Evolutionary conservation across 805 yeast genomes (phyloP).

Genomic region (Ogataea ramenticola): DNA sequence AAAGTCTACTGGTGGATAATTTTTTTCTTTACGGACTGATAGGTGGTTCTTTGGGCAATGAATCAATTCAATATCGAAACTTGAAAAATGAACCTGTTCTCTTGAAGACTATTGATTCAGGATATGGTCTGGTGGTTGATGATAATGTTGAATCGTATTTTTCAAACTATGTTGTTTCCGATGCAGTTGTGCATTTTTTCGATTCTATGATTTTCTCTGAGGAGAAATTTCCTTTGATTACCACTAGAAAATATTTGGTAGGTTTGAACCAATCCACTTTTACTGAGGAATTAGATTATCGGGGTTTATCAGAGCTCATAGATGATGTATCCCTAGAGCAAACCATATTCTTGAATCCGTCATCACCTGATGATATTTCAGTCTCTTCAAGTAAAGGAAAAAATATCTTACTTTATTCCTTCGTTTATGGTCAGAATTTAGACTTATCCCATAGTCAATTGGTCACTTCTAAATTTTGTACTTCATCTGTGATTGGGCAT

Average conservation of each 20-base stretch:
- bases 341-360: slow-evolving; percentile 27
- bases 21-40: slow-evolving; percentile 32
- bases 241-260: slow-evolving; percentile 49
- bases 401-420: slow-evolving; percentile 52
- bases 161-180: slow-evolving; percentile 36
- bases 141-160: slow-evolving; percentile 22
- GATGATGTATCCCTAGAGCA: slow-evolving; percentile 44
- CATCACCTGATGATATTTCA: slow-evolving; percentile 24
- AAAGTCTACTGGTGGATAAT: slow-evolving; percentile 20
- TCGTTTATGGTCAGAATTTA: slow-evolving; percentile 38
- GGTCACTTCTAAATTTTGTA: slow-evolving; percentile 45
- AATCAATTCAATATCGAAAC: slow-evolving; percentile 12
- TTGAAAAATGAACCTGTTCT: slow-evolving; percentile 19
- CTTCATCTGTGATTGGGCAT: slow-evolving; percentile 48
- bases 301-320: slow-evolving; percentile 48
- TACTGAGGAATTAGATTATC: slow-evolving; percentile 62
- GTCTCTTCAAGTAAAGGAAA: slow-evolving; percentile 12
- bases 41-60: slow-evolving; percentile 33
- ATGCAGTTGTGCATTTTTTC: slow-evolving; percentile 46
- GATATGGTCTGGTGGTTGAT: slow-evolving; percentile 30
- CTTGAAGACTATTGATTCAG: slow-evolving; percentile 19
- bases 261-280: slow-evolving; percentile 55
- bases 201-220: slow-evolving; percentile 20
- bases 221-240: slow-evolving; percentile 28
- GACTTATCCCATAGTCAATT: slow-evolving; percentile 30